A percentile compares a stretch with the other conserved stretches of the same genome.
Conservation (phyloP, 1,284 basidiomycete genomes). For the Chalciporus sp. region DNA sequence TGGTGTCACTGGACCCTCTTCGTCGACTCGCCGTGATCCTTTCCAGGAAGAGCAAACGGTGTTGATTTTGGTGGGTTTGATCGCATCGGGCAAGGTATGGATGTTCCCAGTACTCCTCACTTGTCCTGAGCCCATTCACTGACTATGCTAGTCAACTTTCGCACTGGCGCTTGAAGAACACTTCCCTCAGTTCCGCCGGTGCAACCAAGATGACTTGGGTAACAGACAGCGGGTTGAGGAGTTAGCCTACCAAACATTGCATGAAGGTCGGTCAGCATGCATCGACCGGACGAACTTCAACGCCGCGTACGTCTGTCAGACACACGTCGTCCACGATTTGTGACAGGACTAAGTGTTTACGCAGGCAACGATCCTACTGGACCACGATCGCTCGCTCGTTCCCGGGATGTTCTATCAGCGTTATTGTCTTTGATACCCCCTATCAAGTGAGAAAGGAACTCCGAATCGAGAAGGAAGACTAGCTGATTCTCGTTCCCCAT, state of each 20-base stretch:
- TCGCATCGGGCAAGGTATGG: slow-evolving; percentile 70
- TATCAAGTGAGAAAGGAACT: slow-evolving; percentile 57
- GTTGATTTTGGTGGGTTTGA: slow-evolving; percentile 67
- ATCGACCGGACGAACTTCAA: slow-evolving; percentile 77
- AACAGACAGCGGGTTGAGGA: slow-evolving; percentile 59
- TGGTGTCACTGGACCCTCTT: background rate
- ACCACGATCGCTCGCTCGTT: slow-evolving; percentile 66
- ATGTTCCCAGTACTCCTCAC: background rate
- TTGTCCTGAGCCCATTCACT: background rate
- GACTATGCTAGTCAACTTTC: slow-evolving; percentile 60
- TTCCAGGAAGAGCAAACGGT: slow-evolving; percentile 47
- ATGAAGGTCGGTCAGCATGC: slow-evolving; percentile 62
- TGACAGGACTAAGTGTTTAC: background rate
- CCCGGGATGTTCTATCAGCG: slow-evolving; percentile 60
- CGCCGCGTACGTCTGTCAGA: slow-evolving; percentile 47
- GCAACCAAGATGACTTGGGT: slow-evolving; percentile 71
- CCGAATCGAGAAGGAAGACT: slow-evolving; percentile 3
- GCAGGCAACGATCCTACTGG: slow-evolving; percentile 64
- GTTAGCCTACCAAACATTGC: slow-evolving; percentile 51
- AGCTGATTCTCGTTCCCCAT: slow-evolving; percentile 14
- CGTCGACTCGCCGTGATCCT: slow-evolving; percentile 15
- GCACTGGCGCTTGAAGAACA: slow-evolving; percentile 61
- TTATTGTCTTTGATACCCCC: slow-evolving; percentile 73
- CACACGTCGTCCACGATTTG: background rate
- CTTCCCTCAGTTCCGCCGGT: slow-evolving; percentile 61